Evolutionary conservation across 2,329 filamentous ascomycete species (phyloP), one percentile per base, ranked within the genome.

Genomic region (Pseudogymnoascus sp.): DNA sequence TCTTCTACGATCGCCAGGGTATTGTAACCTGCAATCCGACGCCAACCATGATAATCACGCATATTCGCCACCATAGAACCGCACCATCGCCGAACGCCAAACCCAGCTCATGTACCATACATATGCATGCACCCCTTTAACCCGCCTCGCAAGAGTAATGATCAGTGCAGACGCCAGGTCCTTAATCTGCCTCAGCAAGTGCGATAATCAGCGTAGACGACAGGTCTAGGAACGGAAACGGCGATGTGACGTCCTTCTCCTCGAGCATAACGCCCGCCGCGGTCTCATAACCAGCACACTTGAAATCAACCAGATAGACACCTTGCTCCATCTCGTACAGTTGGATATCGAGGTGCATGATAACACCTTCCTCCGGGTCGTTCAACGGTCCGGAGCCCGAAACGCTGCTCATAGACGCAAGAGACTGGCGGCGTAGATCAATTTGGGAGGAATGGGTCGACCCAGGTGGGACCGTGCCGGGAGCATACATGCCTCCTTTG

Each of bases 261-360:
- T 95, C 91, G 61, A 92, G 79, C 61, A 88, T 79, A 68, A 88
- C 85, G 60, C 93, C 88, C 63, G 95, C 81, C 11, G 80, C 72
- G 57, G 83, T 91, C 78, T 99, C 95, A 77, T 99, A 99, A 18
- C 95, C 95, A 12, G 95, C 93, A 75, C 93, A 97, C 75, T 97
- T 97, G 81, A 99, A 99, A 75, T 99, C 95, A 60, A 99, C 95
- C 67, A 99, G 87, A 75, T 93, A 97, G 68, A 95, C 93, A 63
- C 90, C 89, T 64, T 87, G 86, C 75, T 97, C 93, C 80, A 97
- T 92, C 73, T 92, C 89, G 76, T 97, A 97, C 61, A 97, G 87
- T 74, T 97, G 95, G 67, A 99, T 97, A 68, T 96, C 93, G 74
- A 99, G 86, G 73, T 96, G 95, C 71, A 97, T 89, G 73, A 90